Evolutionary conservation across 352 stramenopile species (phyloP).

Genomic region (Phytophthora colocasiae): DNA sequence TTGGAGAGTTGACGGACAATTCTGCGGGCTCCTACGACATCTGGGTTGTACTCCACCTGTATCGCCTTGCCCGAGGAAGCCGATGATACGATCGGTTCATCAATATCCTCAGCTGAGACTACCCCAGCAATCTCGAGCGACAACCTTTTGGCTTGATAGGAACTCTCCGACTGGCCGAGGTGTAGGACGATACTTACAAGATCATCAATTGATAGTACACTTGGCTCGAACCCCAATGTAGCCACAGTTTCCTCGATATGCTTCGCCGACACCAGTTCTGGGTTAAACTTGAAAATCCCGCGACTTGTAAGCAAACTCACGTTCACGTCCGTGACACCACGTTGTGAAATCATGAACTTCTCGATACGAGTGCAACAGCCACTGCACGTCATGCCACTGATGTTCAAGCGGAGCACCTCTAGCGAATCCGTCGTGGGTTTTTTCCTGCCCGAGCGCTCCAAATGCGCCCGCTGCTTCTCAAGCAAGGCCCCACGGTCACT

Average conservation of each 20-base stretch:
- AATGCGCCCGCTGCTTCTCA: slow-evolving; percentile 30
- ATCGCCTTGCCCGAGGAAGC: slow-evolving; percentile 28
- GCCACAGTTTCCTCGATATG: slow-evolving; percentile 66
- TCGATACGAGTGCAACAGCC: slow-evolving; percentile 90
- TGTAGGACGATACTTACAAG: slow-evolving; percentile 65
- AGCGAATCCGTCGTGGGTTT: slow-evolving; percentile 8
- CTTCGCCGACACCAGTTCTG: slow-evolving; percentile 54
- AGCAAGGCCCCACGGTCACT: slow-evolving; percentile 38
- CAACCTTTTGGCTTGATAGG: slow-evolving; percentile 23
- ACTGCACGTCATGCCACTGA: slow-evolving; percentile 88
- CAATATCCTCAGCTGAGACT: slow-evolving; percentile 24
- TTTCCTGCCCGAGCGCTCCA: slow-evolving; percentile 17
- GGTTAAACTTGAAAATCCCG: slow-evolving; percentile 59
- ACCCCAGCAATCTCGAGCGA: slow-evolving; percentile 51
- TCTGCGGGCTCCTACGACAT: slow-evolving; percentile 43
- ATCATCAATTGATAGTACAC: slow-evolving; percentile 54
- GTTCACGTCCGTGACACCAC: slow-evolving; percentile 66
- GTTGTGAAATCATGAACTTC: slow-evolving; percentile 60
- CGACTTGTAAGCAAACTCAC: slow-evolving; percentile 72
- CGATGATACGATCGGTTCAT: slow-evolving; percentile 25
- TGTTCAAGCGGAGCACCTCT: slow-evolving; percentile 60
- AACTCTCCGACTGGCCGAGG: slow-evolving; percentile 38
- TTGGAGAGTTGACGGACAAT: slow-evolving; percentile 48
- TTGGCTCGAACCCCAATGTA: slow-evolving; percentile 78
- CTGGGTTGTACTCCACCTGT: slow-evolving; percentile 57